Conservation (phyloP, 495 filamentous ascomycete genomes). For the Paragyromitra xinjiangensis region DNA sequence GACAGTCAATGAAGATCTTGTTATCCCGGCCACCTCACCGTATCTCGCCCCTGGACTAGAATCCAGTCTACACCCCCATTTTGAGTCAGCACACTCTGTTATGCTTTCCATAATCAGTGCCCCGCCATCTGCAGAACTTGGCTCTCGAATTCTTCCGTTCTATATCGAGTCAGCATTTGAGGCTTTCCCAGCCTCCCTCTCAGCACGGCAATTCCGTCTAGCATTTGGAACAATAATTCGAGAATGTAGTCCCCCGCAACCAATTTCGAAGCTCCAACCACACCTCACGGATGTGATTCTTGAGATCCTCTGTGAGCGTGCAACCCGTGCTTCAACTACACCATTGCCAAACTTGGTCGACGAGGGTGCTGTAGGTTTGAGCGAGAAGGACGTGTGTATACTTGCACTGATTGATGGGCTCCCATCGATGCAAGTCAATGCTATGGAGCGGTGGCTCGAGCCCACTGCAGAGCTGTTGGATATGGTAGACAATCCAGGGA, state of each 20-base stretch:
- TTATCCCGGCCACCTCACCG: constrained; percentile 75
- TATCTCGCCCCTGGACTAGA: constrained; percentile 77
- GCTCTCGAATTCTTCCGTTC: constrained; percentile 78
- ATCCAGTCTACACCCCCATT: constrained; percentile 66
- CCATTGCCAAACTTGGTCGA: constrained; percentile 57
- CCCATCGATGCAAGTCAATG: constrained; percentile 72
- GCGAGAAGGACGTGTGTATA: constrained; percentile 81
- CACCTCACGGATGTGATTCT: constrained; percentile 79
- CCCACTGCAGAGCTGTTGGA: constrained; percentile 75
- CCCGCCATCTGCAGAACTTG: constrained; percentile 75
- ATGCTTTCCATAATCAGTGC: constrained; percentile 84
- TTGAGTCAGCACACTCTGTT: constrained; percentile 90
- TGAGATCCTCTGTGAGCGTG: constrained; percentile 79
- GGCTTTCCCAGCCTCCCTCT: constrained; percentile 83
- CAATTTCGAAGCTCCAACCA: constrained; percentile 74
- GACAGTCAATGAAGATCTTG: constrained; percentile 72
- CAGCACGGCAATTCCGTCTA: constrained; percentile 87
- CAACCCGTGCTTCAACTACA: constrained; percentile 65
- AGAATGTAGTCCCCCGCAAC: constrained; percentile 83
- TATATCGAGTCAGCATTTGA: constrained; percentile 86
- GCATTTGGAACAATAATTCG: constrained; percentile 90
- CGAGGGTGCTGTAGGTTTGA: constrained; percentile 61
- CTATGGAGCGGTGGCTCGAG: constrained; percentile 81
- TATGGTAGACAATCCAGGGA: constrained; percentile 66
- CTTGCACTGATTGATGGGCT: constrained; percentile 85